Base-by-base conservation (phyloP, 1,139 yeast genomes). In the Torulaspora pretoriensis region DNA sequence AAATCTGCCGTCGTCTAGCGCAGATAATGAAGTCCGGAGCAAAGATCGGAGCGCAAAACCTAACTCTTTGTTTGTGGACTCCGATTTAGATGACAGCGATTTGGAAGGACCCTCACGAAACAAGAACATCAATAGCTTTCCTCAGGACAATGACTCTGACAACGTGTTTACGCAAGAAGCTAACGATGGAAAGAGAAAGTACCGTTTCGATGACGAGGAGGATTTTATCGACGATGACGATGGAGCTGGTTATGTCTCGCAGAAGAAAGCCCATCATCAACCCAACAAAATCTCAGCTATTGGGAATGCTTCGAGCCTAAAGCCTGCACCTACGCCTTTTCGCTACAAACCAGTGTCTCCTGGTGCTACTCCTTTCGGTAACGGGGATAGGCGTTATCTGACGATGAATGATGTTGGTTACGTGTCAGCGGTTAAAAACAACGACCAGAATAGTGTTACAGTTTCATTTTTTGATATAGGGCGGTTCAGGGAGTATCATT, bases 391-490 rank as follows among this genome's bases (percentile, higher is more conserved):
- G 64, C 73, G 96, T 47, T 90, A 89, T 59, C 68, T 92, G 43
- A 80, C 88, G 27, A 85, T 92, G 76, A 88, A 87, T 56, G 72
- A 84, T 6, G 68, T 81, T 31, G 97, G 97, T 0, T 86, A 86
- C 60, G 83, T 82, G 0, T 86, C 96, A 82, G 73, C 86, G 0
- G 95, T 87, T 14, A 75, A 75, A 50, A 86, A 78, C 51, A 78
- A 69, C 28, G 69, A 63, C 10, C 76, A 83, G 53, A 78, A 81
- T 53, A 80, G 90, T 39, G 73, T 90, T 13, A 88, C 96, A 0
- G 89, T 90, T 1, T 79, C 90, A 10, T 92, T 92, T 59, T 89
- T 88, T 59, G 97, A 92, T 61, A 72, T 85, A 40, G 80, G 89
- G 0, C 63, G 76, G n/a, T 84, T 82, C 61, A 78, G 82, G 46